A percentile compares a stretch with the other conserved stretches of the same genome.
Evolutionary conservation across 2,329 filamentous ascomycete species (phyloP).

Genomic region (Aspergillus bombycis): DNA sequence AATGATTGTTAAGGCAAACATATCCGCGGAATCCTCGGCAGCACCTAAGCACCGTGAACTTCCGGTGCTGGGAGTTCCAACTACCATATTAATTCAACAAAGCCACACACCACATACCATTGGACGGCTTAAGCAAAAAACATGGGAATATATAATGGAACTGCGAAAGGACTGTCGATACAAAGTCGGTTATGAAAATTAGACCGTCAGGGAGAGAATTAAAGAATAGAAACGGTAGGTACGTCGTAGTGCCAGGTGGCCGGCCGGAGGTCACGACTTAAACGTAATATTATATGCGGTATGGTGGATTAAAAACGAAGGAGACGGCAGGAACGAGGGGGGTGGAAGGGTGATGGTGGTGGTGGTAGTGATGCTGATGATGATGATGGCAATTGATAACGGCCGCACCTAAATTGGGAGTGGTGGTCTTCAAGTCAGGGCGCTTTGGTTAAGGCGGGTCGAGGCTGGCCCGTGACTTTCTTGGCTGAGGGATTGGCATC

Average conservation of each 20-base stretch:
- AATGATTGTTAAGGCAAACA: slow-evolving; percentile 12
- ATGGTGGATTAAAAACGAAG: not conserved
- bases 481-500: not conserved
- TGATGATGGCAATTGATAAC: slow-evolving; percentile 1
- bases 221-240: not conserved
- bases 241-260: not conserved
- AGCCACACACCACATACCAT: slow-evolving; percentile 20
- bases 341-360: not conserved
- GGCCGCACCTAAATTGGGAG: not conserved
- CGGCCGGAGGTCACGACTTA: not conserved
- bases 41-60: slow-evolving; percentile 5
- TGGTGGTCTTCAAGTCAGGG: slow-evolving; percentile 4
- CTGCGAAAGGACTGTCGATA: not conserved
- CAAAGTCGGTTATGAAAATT: not conserved
- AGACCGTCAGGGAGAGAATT: not conserved
- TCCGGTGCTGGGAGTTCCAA: not conserved
- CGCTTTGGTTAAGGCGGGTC: slow-evolving; percentile 11
- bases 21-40: slow-evolving; percentile 10
- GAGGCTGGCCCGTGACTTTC: slow-evolving; percentile 5
- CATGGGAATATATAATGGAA: not conserved
- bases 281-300: not conserved
- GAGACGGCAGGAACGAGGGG: not conserved
- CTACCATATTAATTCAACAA: not conserved
- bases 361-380: slow-evolving; percentile 1
- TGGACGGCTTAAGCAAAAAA: slow-evolving; percentile 13